Conservation (phyloP, 2,329 filamentous ascomycete genomes). For the Aaosphaeria arxii region DNA sequence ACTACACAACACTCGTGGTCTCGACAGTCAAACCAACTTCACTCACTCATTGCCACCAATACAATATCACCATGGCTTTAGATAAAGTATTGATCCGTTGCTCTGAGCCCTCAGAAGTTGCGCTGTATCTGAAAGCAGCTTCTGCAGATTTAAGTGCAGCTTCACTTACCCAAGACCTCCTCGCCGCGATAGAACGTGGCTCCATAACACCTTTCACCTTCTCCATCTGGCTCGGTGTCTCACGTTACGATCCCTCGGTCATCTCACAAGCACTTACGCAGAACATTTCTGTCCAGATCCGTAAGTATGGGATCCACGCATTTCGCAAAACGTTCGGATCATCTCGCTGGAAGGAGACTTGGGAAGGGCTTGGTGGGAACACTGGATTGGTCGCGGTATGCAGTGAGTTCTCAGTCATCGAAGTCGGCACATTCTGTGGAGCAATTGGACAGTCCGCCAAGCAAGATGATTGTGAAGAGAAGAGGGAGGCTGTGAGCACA, state of each 20-base stretch:
- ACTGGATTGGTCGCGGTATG: constrained; percentile 22
- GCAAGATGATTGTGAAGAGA: constrained; percentile 10
- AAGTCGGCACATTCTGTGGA: constrained; percentile 17
- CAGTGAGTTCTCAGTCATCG: constrained; percentile 20
- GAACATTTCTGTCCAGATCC: constrained; percentile 17
- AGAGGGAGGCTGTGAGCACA: constrained; percentile 14
- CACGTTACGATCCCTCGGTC: constrained; percentile 10
- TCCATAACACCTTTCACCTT: constrained; percentile 17
- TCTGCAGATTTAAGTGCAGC: background rate
- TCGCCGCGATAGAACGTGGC: constrained; percentile 9
- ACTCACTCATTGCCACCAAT: background rate
- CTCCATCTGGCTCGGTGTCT: constrained; percentile 22
- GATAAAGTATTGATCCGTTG: background rate
- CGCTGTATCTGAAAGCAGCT: background rate
- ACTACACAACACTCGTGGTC: too few species aligned
- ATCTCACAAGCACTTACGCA: constrained; percentile 19
- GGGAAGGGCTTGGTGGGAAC: constrained; percentile 23
- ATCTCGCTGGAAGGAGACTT: constrained; percentile 18
- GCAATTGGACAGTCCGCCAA: constrained; percentile 13
- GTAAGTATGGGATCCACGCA: constrained; percentile 15
- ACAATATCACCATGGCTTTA: background rate
- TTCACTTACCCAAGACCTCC: background rate
- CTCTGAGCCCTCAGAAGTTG: background rate
- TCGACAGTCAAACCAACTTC: background rate
- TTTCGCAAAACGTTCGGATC: constrained; percentile 15